phyloP scores from a whole-genome alignment of 2,329 filamentous ascomycete species.

The Rugonectria rugulosa region DNA sequence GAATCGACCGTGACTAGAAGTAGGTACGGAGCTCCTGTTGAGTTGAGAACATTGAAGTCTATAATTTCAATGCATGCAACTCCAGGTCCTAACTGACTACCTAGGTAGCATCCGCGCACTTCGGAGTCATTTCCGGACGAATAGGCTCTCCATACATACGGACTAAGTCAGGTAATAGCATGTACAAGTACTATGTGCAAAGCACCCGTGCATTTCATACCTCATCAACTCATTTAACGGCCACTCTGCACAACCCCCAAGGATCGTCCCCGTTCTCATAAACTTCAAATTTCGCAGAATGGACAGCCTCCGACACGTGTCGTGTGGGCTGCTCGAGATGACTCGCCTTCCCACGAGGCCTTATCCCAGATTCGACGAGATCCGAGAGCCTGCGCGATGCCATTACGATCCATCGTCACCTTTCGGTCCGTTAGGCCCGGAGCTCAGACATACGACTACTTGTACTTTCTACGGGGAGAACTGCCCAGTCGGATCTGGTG shows the following conservation, averaged over 20 bases:
- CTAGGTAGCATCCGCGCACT: no score
- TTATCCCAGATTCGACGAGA: conserved; percentile 24
- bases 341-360: conserved; percentile 14
- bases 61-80: no score
- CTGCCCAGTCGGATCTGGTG: conserved; percentile 25
- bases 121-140: no score
- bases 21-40: no score
- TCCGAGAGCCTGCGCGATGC: conserved; percentile 27
- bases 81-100: no score
- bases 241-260: no score
- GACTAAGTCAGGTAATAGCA: no score
- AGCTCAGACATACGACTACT: conserved; percentile 29
- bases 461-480: conserved; percentile 7
- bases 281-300: conserved; percentile 15
- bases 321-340: conserved; percentile 10
- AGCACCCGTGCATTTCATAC: no score
- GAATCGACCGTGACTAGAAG: no score
- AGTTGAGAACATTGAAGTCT: no score
- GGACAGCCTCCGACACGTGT: conserved; percentile 35
- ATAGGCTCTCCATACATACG: no score
- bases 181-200: no score
- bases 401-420: conserved; percentile 31
- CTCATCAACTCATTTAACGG: not conserved
- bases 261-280: conserved; percentile 28
- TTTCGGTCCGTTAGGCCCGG: conserved; percentile 22